Evolutionary conservation across 1,284 basidiomycete species (phyloP), one percentile per base, ranked within the genome.

Genomic region (Ganoderma resinaceum): DNA sequence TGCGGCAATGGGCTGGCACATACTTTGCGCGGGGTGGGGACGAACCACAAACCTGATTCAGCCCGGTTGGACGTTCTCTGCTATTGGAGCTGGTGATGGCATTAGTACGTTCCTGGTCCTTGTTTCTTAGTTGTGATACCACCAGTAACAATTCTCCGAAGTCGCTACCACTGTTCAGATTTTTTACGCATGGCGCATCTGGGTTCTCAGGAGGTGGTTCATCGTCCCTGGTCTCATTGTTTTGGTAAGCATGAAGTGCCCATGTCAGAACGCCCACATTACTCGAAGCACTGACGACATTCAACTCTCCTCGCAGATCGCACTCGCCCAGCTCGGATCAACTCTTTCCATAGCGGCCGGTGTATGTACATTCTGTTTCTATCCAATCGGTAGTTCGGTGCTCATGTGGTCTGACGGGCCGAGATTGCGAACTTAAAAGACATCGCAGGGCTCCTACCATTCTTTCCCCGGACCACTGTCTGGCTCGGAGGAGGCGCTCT

Each of bases 141-240:
- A 49, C 43, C 38, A 11, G 5, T 26, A 16, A 16, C 6, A 0
- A 18, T n/a, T 29, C 11, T 20, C 2, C 23, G 37, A 69, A 35
- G 67, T 72, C 23, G 69, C 74, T 4, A 66, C 60, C 18, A 70
- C 65, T 2, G 71, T 75, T 0, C 72, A 75, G 38, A 40, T 69
- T 7, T 71, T 69, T 63, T 74, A 69, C 59, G 68, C 66, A 23
- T 73, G 73, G 73, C 63, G 73, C 7, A 72, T 75, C 4, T 73
- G 66, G 62, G 64, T 69, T 8, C 65, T 75, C 31, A 37, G 57
- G 33, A 69, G 59, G n/a, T 74, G 70, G 60, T 37, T 31, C 5
- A 31, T 70, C 29, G 20, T 74, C 26, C 55, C 70, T 0, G 66
- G 23, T 1, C 14, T 68, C 7, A 69, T 74, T n/a, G 26, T 52